A percentile compares a stretch with the other conserved stretches of the same genome.
These are phyloP conservation scores for Mortierella sp. DNA, from an alignment of 371 early-diverging fungal species.

Conservation along the genomic window DNA sequence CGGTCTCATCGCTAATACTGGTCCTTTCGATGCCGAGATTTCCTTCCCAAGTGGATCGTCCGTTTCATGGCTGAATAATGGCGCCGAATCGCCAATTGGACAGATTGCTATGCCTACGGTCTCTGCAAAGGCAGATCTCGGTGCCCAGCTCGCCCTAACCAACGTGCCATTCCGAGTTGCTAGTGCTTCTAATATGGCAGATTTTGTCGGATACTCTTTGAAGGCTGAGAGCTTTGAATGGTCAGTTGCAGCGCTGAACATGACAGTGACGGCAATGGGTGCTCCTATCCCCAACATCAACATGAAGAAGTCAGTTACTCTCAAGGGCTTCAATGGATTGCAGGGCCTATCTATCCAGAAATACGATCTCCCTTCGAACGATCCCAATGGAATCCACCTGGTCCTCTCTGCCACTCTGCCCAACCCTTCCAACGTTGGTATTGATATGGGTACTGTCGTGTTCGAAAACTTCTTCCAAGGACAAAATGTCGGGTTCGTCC, in stretches of 20 bases:
- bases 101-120: slow-evolving; percentile 61
- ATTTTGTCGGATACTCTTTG: slow-evolving; percentile 65
- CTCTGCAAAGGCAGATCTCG: slow-evolving; percentile 57
- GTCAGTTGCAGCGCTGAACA: slow-evolving; percentile 58
- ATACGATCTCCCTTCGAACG: slow-evolving; percentile 63
- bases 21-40: slow-evolving; percentile 67
- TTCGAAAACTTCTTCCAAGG: slow-evolving; percentile 59
- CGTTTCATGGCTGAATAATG: slow-evolving; percentile 62
- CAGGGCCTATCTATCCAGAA: slow-evolving; percentile 39
- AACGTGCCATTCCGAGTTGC: slow-evolving; percentile 61
- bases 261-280: slow-evolving; percentile 66
- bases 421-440: slow-evolving; percentile 70
- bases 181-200: slow-evolving; percentile 59
- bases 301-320: slow-evolving; percentile 65
- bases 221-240: slow-evolving; percentile 65
- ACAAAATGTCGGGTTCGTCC: slow-evolving; percentile 54
- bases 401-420: slow-evolving; percentile 60
- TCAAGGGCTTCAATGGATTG: slow-evolving; percentile 60
- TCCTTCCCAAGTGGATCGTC: slow-evolving; percentile 61
- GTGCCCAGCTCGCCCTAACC: slow-evolving; percentile 63
- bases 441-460: slow-evolving; percentile 62
- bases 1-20: slow-evolving; percentile 67
- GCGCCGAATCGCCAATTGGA: slow-evolving; percentile 52
- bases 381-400: slow-evolving; percentile 68
- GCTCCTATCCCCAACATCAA: slow-evolving; percentile 63